These are phyloP conservation scores for Rhodotorula sp. DNA, from an alignment of 1,284 basidiomycete genomes.

Conservation along the genomic window DNA sequence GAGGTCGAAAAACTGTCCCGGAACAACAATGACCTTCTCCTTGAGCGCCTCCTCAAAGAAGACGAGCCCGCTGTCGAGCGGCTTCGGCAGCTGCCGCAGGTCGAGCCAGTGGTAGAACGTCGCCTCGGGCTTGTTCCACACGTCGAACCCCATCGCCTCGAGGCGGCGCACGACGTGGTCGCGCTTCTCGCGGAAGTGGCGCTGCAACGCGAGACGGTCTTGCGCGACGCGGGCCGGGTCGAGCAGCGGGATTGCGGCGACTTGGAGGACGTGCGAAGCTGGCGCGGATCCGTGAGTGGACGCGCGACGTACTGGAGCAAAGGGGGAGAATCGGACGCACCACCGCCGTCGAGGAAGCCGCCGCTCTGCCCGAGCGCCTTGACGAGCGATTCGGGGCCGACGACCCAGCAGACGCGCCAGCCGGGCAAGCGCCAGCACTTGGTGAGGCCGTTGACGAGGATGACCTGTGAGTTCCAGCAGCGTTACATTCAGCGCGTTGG, in stretches of 20 bases:
- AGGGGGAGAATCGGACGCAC: neutral
- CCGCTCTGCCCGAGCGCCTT: slow-evolving; percentile 82
- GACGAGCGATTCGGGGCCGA: slow-evolving; percentile 87
- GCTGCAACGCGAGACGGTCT: slow-evolving; percentile 63
- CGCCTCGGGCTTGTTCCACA: slow-evolving; percentile 53
- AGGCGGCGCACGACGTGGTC: slow-evolving; percentile 85
- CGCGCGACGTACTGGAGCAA: neutral
- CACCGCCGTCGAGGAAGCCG: slow-evolving; percentile 49
- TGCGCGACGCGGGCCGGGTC: slow-evolving; percentile 67
- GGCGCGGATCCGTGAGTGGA: neutral
- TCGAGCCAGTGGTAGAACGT: slow-evolving; percentile 72
- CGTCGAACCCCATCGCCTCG: slow-evolving; percentile 71
- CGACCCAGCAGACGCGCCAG: slow-evolving; percentile 88
- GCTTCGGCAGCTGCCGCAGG: slow-evolving; percentile 69
- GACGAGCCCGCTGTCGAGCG: slow-evolving; percentile 82
- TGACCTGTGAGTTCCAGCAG: slow-evolving; percentile 62
- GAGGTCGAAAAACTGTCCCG: slow-evolving; percentile 58
- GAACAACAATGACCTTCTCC: slow-evolving; percentile 81
- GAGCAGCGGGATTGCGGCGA: slow-evolving; percentile 78
- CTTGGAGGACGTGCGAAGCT: slow-evolving; percentile 59
- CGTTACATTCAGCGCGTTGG: neutral
- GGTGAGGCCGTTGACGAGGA: slow-evolving; percentile 88
- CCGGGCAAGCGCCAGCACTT: slow-evolving; percentile 71
- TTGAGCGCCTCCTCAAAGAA: slow-evolving; percentile 95
- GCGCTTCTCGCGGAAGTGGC: slow-evolving; percentile 84